phyloP scores from a whole-genome alignment of 768 basidiomycete genomes.

The Lactarius evosmus region DNA sequence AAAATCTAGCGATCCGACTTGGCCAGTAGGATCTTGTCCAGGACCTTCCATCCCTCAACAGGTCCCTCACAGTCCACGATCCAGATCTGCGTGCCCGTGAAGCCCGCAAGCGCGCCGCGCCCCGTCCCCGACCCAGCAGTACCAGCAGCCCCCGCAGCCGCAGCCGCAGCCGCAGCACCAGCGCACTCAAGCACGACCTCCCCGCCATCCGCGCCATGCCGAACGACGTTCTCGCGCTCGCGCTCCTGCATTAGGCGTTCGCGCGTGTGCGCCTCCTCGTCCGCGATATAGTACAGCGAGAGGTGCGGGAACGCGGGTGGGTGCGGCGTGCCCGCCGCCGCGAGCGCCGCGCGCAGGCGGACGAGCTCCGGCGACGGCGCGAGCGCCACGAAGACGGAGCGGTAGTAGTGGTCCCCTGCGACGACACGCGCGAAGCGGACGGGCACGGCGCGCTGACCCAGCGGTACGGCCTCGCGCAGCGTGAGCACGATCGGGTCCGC shows the following conservation, averaged over 20 bases:
- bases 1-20: background rate
- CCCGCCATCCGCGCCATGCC: constrained; percentile 22
- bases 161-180: constrained; percentile 27
- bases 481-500: constrained; percentile 28
- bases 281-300: constrained; percentile 69
- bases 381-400: constrained; percentile 62
- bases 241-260: constrained; percentile 46
- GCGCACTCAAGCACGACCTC: constrained; percentile 38
- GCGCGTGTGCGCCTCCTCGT: constrained; percentile 61
- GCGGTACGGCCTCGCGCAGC: constrained; percentile 43
- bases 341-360: constrained; percentile 50
- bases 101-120: constrained; percentile 35
- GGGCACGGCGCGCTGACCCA: constrained; percentile 36
- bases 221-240: constrained; percentile 38
- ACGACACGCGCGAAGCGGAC: constrained; percentile 53
- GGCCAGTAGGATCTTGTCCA: constrained; percentile 38
- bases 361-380: constrained; percentile 44
- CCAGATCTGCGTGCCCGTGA: constrained; percentile 55
- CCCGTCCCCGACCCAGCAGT: background rate
- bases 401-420: constrained; percentile 62
- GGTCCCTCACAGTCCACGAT: constrained; percentile 56
- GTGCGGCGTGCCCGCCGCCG: constrained; percentile 35
- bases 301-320: constrained; percentile 68
- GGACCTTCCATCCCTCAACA: constrained; percentile 54
- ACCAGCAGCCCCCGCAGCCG: constrained; percentile 31